Conservation (phyloP, 108 stramenopile species). For the Aurantiochytrium sp. region DNA sequence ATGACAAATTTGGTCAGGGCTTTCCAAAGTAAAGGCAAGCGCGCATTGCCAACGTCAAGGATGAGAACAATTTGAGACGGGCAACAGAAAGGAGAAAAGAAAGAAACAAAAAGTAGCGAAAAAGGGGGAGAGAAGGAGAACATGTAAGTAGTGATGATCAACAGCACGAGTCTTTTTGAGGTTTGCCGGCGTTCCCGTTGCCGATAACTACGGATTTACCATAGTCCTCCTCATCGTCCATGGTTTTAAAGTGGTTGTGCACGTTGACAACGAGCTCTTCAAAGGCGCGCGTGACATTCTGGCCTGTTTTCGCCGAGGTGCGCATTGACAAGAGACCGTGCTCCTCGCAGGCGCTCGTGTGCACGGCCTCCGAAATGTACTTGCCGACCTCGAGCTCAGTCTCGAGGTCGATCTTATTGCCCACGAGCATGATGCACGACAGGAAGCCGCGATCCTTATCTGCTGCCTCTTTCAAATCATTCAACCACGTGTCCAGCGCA, state of each 20-base stretch:
- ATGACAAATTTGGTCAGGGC: no score
- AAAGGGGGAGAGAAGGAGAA: no score
- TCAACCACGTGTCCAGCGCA: conserved; percentile 37
- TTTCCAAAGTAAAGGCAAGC: no score
- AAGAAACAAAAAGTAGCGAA: no score
- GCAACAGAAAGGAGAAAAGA: no score
- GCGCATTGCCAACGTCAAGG: no score
- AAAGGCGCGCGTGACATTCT: not conserved
- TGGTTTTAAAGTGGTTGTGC: conserved; percentile 17
- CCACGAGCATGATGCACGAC: conserved; percentile 2
- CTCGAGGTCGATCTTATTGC: conserved; percentile 18
- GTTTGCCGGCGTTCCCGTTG: conserved; percentile 15
- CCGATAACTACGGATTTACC: conserved; percentile 10
- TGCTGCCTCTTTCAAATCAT: conserved; percentile 29
- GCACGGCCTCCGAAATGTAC: conserved; percentile 3
- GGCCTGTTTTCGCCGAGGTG: conserved; percentile 3
- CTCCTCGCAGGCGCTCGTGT: conserved; percentile 1
- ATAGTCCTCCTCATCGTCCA: conserved; percentile 17
- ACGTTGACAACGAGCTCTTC: conserved; percentile 9
- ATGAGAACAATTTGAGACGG: no score
- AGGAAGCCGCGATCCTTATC: conserved; percentile 8
- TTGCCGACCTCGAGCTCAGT: not conserved
- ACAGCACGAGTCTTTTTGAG: not conserved
- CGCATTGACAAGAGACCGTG: conserved; percentile 14
- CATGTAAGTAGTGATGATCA: not conserved